These are phyloP conservation scores for Hypoxylon crocopeplum DNA, from an alignment of 495 filamentous ascomycete genomes.

Conservation along the genomic window DNA sequence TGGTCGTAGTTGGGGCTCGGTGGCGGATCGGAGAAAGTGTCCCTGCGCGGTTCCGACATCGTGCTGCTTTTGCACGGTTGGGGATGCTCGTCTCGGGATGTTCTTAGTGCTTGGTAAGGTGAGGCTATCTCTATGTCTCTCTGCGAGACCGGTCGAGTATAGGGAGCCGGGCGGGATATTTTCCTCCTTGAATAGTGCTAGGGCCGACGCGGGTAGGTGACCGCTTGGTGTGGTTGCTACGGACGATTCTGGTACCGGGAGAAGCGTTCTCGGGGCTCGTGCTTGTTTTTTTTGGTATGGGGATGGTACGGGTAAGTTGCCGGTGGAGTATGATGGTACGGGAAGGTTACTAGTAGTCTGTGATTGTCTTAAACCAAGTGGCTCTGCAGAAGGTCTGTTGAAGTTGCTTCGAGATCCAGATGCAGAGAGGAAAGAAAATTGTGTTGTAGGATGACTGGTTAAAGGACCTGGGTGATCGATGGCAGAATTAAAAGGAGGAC, in stretches of 20 bases:
- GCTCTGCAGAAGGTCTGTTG: neutral
- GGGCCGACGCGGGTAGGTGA: neutral
- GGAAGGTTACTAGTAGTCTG: constrained; percentile 22
- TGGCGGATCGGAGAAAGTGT: no score
- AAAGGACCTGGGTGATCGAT: constrained; percentile 11
- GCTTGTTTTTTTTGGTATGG: neutral
- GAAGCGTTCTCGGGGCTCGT: neutral
- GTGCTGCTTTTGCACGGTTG: neutral
- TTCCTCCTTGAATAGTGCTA: constrained; percentile 29
- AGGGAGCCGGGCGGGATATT: constrained; percentile 28
- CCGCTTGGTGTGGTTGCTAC: neutral
- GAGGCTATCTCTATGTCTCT: constrained; percentile 17
- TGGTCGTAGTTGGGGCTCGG: no score
- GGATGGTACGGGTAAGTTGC: constrained; percentile 3
- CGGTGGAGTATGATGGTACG: no score
- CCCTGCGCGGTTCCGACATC: no score
- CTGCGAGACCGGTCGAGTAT: neutral
- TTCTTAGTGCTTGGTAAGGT: neutral
- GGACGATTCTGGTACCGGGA: constrained; percentile 1
- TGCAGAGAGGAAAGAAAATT: neutral
- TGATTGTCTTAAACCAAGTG: constrained; percentile 2
- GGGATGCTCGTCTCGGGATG: neutral
- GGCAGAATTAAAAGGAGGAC: neutral
- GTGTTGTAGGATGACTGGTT: constrained; percentile 8
- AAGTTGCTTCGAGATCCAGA: neutral